phyloP scores from a whole-genome alignment of 768 basidiomycete genomes.

The Tubosaeta sp. region DNA sequence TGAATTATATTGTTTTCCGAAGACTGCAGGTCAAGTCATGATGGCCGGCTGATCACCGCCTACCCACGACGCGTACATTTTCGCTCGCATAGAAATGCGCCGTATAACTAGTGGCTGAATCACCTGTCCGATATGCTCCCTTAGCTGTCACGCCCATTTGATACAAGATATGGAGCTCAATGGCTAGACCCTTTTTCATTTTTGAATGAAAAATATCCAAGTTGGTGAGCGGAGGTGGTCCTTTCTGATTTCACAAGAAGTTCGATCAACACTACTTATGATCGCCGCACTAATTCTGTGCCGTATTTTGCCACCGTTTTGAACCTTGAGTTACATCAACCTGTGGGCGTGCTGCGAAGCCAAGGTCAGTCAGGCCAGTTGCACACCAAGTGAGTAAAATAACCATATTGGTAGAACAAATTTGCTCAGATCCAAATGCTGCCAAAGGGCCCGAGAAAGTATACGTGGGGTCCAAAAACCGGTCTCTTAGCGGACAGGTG shows the following conservation, averaged over 20 bases:
- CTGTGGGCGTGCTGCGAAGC: slow-evolving; percentile 1
- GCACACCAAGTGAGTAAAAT: not conserved
- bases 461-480: not conserved
- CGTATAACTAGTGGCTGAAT: slow-evolving; percentile 5
- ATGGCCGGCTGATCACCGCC: slow-evolving; percentile 5
- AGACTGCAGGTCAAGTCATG: not conserved
- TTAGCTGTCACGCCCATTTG: slow-evolving; percentile 5
- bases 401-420: not conserved
- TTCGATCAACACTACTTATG: slow-evolving; percentile 17
- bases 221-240: slow-evolving; percentile 9
- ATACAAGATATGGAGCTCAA: slow-evolving; percentile 14
- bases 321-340: slow-evolving; percentile 14
- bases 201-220: slow-evolving; percentile 26
- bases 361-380: not conserved
- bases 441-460: slow-evolving; percentile 7
- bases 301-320: slow-evolving; percentile 10
- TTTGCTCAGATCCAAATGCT: not conserved
- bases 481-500: not conserved
- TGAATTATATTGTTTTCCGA: not conserved
- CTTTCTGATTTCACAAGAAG: slow-evolving; percentile 13
- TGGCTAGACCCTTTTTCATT: slow-evolving; percentile 11
- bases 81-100: slow-evolving; percentile 10
- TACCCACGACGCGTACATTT: slow-evolving; percentile 1
- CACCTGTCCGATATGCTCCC: slow-evolving; percentile 4
- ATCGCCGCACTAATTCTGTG: slow-evolving; percentile 19